A percentile compares a stretch with the other conserved stretches of the same genome.
These are phyloP conservation scores for Talaromyces atroroseus DNA, from an alignment of 2,329 filamentous ascomycete genomes.

Conservation along the genomic window DNA sequence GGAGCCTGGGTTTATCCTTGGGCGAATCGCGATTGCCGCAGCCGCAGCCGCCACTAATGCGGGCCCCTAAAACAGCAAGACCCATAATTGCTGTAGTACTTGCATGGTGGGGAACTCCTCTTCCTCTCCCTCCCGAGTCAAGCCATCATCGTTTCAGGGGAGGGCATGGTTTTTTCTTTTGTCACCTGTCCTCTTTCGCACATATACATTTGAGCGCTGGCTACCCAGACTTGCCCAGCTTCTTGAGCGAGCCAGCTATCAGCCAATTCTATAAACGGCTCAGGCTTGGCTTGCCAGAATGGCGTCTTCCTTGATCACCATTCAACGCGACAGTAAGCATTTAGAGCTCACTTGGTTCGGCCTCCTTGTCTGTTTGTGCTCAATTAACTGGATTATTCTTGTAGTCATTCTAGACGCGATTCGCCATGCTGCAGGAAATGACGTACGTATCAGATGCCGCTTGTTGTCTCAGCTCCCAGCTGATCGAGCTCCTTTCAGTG, in stretches of 20 bases:
- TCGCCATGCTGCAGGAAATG: constrained; percentile 70
- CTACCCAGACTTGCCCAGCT: not conserved
- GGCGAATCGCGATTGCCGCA: constrained; percentile 1
- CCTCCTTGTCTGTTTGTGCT: not conserved
- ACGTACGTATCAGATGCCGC: constrained; percentile 51
- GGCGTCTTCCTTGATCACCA: constrained; percentile 77
- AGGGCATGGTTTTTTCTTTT: not conserved
- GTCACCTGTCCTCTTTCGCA: not conserved
- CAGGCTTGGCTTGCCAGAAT: constrained; percentile 51
- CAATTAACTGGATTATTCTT: not conserved
- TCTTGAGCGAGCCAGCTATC: constrained; percentile 5
- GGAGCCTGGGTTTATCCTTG: constrained; percentile 6
- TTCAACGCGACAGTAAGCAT: constrained; percentile 68
- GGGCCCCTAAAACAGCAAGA: not conserved
- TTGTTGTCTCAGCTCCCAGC: constrained; percentile 1
- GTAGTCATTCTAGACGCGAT: constrained; percentile 69
- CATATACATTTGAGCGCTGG: not conserved
- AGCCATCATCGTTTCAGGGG: not conserved
- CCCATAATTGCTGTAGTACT: constrained; percentile 7
- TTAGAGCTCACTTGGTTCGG: not conserved
- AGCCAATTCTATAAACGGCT: constrained; percentile 11
- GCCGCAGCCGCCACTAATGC: constrained; percentile 1
- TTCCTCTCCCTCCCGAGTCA: constrained; percentile 1
- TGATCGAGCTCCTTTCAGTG: constrained; percentile 54
- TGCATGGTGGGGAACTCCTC: constrained; percentile 25